These are phyloP conservation scores for Phytophthora pisi DNA, from an alignment of 352 stramenopile species.

Conservation along the genomic window DNA sequence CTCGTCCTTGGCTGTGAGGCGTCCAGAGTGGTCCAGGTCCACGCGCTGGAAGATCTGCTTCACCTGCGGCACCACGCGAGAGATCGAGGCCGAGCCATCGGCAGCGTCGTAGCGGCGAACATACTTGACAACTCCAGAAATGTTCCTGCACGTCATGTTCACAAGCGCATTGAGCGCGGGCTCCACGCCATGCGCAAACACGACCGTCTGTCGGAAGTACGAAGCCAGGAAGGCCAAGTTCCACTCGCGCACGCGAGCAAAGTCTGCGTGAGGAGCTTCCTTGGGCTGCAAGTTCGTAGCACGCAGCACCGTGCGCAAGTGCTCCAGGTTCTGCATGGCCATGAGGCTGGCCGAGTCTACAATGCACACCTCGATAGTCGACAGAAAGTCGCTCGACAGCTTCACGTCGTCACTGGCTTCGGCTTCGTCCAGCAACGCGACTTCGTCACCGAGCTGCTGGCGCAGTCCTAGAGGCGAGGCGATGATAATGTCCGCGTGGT, in stretches of 20 bases:
- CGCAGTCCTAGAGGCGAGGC: slow-evolving; percentile 74
- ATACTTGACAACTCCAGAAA: slow-evolving; percentile 59
- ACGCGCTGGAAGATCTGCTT: slow-evolving; percentile 87
- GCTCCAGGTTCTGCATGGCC: slow-evolving; percentile 85
- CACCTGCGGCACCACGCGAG: slow-evolving; percentile 68
- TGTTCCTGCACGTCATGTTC: slow-evolving; percentile 65
- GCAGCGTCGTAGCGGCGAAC: slow-evolving; percentile 56
- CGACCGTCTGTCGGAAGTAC: slow-evolving; percentile 78
- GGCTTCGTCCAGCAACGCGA: slow-evolving; percentile 45
- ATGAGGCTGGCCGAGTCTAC: slow-evolving; percentile 80
- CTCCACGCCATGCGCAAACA: slow-evolving; percentile 70
- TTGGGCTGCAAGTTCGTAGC: slow-evolving; percentile 69
- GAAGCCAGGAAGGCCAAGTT: slow-evolving; percentile 69
- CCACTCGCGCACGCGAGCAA: slow-evolving; percentile 76
- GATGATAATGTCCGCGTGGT: slow-evolving; percentile 76
- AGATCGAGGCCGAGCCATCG: slow-evolving; percentile 59
- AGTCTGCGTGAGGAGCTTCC: slow-evolving; percentile 75
- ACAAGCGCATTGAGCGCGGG: slow-evolving; percentile 64
- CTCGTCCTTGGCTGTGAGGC: slow-evolving; percentile 48
- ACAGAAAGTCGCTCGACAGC: slow-evolving; percentile 74
- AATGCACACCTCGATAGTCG: slow-evolving; percentile 83
- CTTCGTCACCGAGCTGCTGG: slow-evolving; percentile 73
- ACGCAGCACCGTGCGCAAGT: slow-evolving; percentile 66
- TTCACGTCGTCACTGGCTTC: slow-evolving; percentile 36
- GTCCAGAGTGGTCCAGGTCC: slow-evolving; percentile 37